Evolutionary conservation across 805 yeast species (phyloP), one percentile per base, ranked within the genome.

Genomic region (Teunomyces atbi): DNA sequence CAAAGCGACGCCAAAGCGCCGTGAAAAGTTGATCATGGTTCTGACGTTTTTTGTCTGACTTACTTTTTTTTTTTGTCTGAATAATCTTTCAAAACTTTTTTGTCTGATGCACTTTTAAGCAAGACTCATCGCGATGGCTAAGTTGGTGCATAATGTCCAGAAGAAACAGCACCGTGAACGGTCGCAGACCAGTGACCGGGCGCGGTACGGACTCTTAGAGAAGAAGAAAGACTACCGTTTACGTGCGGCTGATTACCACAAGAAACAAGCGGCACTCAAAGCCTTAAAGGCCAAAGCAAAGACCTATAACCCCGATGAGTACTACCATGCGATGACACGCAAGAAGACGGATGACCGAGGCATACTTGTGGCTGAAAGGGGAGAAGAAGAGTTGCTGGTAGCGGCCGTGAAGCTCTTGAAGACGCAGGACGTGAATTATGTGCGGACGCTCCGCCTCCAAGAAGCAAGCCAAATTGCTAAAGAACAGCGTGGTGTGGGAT

Each of bases 131-230:
- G 47, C 18, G 36, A 88, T 88, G 95, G 86, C 86, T 29, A 86
- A 84, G 53, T 69, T 86, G 28, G 92, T 86, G 10, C 97, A 91
- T 64, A 87, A 89, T 60, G 84, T 92, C 8, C 97, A 92, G 66
- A 94, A 95, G 74, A 94, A 89, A 61, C 98, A 94, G 73, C 99
- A 94, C 61, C 75, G 90, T 48, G 99, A 94, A 71, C 81, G 99
- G 59, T 79, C 96, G 5, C 99, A 94, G 68, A 86, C 92, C 1
- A 74, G 73, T 40, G 83, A 79, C 38, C 77, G 99, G 47, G 72
- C 80, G 56, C 79, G 79, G 61, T 82, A 77, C 66, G 99, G 99
- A 35, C 81, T 91, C 29, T 75, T 94, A 38, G 99, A 94, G 68
- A 94, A 94, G 78, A 94, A 94, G 74, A 53, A 73, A 56, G 77